Evolutionary conservation across 768 basidiomycete species (phyloP).

Genomic region (Suillus subalutaceus): DNA sequence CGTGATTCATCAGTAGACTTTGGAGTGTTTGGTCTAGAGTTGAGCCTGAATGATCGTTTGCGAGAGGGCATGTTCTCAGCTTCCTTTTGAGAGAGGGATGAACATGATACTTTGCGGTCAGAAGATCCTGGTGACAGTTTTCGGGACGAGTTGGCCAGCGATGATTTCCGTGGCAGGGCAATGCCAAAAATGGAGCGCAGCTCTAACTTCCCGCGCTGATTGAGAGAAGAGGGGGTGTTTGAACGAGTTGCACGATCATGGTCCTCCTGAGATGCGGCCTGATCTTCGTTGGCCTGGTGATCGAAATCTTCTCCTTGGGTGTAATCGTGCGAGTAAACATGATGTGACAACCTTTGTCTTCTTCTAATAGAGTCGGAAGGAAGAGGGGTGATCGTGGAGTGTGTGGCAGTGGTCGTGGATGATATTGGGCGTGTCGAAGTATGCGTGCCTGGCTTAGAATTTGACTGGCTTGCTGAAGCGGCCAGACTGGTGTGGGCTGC

Average conservation of each 20-base stretch:
- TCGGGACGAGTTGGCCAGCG: conserved; percentile 23
- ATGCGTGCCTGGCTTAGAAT: conserved; percentile 46
- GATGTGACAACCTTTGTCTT: conserved; percentile 20
- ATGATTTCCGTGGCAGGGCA: conserved; percentile 29
- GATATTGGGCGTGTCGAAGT: conserved; percentile 64
- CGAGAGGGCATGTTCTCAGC: conserved; percentile 20
- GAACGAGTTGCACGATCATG: conserved; percentile 28
- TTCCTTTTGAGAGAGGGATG: conserved; percentile 24
- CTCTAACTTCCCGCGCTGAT: conserved; percentile 21
- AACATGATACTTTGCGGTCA: conserved; percentile 27
- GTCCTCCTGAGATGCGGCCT: conserved; percentile 19
- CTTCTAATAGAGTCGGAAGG: conserved; percentile 44
- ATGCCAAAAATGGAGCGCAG: conserved; percentile 33
- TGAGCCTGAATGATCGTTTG: conserved; percentile 34
- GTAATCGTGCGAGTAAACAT: conserved; percentile 20
- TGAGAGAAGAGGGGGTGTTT: conserved; percentile 31
- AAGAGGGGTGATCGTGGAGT: conserved; percentile 60
- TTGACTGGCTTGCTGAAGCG: conserved; percentile 20
- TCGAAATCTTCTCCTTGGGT: conserved; percentile 16
- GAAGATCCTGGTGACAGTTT: conserved; percentile 21
- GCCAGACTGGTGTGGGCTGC: conserved; percentile 16
- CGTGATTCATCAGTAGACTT: conserved; percentile 28
- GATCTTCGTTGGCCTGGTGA: conserved; percentile 16
- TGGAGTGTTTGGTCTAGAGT: conserved; percentile 33
- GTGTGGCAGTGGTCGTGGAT: conserved; percentile 63